Evolutionary conservation across 345 rosid species (phyloP), one percentile per base, ranked within the genome.

Genomic region (Erysimum cheiranthoides): DNA sequence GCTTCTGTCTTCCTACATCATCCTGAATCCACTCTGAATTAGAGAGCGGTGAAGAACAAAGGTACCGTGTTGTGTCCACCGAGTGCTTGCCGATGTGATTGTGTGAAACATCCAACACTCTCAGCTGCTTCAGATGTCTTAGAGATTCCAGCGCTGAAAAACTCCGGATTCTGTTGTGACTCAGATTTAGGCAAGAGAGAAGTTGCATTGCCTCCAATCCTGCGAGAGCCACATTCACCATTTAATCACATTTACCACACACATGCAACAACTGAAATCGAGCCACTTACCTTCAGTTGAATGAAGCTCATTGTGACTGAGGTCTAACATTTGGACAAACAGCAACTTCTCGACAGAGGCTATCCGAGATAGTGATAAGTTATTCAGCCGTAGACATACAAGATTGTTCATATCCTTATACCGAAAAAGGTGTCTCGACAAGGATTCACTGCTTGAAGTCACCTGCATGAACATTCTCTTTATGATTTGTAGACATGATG

Each of bases 251-350:
- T 42, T 14, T 74, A 56, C 21, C 50, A 47, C 16, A 54, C 45
- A 63, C 30, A 46, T 54, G 66, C 31, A 52, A 53, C 52, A 70
- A 10, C 31, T 57, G 56, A 28, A 46, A 31, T n/a, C 32, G 11
- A 53, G 62, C 8, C 73, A 73, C 30, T 69, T 83, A 89, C 97
- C 98, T 88, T 95, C 93, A 51, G 92, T 70, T 66, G 97, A 92
- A 66, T 35, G 87, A 45, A 95, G 88, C 70, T 95, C 93, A 52
- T 92, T 92, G 77, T 86, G 85, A 82, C 97, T 85, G 61, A 95
- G 91, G 80, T 95, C 97, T 77, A 92, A 84, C 85, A 89, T 86
- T 82, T 88, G 97, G 66, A 95, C 97, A 96, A 96, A 90, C 73
- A 95, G 68, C 34, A 95, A 82, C 59, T 82, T 90, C 75, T 89